phyloP scores from a whole-genome alignment of 768 basidiomycete genomes.

The Candolleomyces aberdarensis region DNA sequence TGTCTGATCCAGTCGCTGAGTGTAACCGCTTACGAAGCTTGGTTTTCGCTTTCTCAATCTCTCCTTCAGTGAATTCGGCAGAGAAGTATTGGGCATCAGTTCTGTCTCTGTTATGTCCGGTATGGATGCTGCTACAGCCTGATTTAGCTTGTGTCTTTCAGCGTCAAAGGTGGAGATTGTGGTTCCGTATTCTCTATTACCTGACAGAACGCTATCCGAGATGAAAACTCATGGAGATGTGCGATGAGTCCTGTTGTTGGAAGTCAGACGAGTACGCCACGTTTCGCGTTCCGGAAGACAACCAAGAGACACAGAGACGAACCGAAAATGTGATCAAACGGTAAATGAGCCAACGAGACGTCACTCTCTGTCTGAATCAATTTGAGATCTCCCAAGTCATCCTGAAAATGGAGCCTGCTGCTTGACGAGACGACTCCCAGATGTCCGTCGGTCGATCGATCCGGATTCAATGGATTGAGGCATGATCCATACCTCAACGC shows the following conservation, averaged over 20 bases:
- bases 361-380: conserved; percentile 32
- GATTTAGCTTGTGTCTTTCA: background rate
- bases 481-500: no score
- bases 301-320: no score
- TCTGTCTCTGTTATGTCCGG: background rate
- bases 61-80: background rate
- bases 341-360: conserved; percentile 47
- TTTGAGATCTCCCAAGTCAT: conserved; percentile 34
- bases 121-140: background rate
- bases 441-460: no score
- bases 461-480: no score
- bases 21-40: background rate
- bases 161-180: background rate
- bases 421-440: conserved; percentile 21
- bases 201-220: conserved; percentile 43
- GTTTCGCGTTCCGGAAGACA: no score
- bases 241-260: conserved; percentile 23
- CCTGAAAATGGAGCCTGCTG: conserved; percentile 42
- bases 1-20: conserved; percentile 3
- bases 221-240: conserved; percentile 39
- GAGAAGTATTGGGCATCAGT: background rate
- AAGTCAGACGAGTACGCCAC: no score
- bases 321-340: conserved; percentile 30
- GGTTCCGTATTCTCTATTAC: conserved; percentile 55
- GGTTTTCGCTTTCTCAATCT: conserved; percentile 2